A percentile compares a stretch with the other conserved stretches of the same genome.
Conservation (phyloP, 768 basidiomycete genomes). For the Coprinopsis sp. region DNA sequence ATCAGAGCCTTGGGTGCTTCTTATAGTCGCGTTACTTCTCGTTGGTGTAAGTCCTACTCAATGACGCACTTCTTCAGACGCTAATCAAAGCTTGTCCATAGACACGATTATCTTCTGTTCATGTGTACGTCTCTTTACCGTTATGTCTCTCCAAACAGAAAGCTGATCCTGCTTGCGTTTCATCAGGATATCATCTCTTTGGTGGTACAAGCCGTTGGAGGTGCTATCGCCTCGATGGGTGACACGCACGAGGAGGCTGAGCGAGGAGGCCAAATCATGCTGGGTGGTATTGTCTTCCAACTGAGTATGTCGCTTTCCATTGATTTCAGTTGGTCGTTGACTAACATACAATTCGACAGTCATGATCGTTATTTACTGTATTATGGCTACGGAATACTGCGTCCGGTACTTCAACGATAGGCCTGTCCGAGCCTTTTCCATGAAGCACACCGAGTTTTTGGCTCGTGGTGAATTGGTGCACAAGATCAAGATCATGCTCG, state of each 20-base stretch:
- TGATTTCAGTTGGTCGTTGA: not conserved
- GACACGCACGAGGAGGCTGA: conserved; percentile 15
- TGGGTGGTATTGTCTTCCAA: conserved; percentile 46
- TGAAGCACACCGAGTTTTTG: not conserved
- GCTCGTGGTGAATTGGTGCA: not conserved
- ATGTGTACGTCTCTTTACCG: not conserved
- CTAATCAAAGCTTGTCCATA: not conserved
- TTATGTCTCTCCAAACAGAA: not conserved
- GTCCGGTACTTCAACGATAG: conserved; percentile 29
- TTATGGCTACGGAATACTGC: conserved; percentile 41
- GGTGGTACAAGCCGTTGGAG: conserved; percentile 61
- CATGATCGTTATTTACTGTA: conserved; percentile 37
- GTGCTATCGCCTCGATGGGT: conserved; percentile 46
- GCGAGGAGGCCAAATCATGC: conserved; percentile 34
- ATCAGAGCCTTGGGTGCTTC: conserved; percentile 26
- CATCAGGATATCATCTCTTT: conserved; percentile 47
- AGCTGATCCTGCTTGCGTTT: conserved; percentile 5
- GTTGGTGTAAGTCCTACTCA: conserved; percentile 13
- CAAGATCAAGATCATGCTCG: conserved; percentile 25
- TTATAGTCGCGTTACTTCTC: conserved; percentile 31
- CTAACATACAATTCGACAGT: conserved; percentile 18
- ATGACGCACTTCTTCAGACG: not conserved
- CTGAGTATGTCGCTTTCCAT: conserved; percentile 13
- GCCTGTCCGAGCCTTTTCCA: conserved; percentile 22
- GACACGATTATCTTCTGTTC: conserved; percentile 2